These are phyloP conservation scores for Biscogniauxia mediterranea DNA, from an alignment of 2,329 filamentous ascomycete genomes.

Conservation along the genomic window DNA sequence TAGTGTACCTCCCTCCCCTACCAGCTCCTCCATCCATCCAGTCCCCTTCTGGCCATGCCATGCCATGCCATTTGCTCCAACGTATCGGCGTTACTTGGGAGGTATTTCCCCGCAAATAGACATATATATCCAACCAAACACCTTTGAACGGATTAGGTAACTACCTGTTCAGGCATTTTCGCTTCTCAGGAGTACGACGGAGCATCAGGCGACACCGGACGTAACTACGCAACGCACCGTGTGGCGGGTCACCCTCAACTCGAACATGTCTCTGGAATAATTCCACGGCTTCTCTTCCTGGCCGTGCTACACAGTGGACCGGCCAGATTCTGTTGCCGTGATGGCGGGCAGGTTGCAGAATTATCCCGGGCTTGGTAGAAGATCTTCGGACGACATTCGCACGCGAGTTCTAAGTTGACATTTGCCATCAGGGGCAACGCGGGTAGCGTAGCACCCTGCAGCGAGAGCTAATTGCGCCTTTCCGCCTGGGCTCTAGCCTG, in stretches of 20 bases:
- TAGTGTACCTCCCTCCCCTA: no score
- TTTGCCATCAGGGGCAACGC: constrained; percentile 12
- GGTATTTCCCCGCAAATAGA: constrained; percentile 33
- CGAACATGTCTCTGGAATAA: constrained; percentile 15
- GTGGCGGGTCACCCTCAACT: no score
- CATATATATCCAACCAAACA: constrained; percentile 20
- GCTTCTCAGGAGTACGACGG: constrained; percentile 8
- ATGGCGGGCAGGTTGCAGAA: constrained; percentile 18
- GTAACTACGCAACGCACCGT: background rate
- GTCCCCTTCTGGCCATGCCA: constrained; percentile 7
- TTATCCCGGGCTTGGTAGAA: constrained; percentile 23
- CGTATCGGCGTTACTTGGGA: constrained; percentile 30
- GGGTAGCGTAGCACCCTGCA: constrained; percentile 12
- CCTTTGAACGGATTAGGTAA: constrained; percentile 10
- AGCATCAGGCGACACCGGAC: constrained; percentile 15
- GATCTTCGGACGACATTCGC: constrained; percentile 13
- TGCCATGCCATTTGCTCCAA: constrained; percentile 20
- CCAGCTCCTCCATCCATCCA: no score
- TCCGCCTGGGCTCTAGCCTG: constrained; percentile 2
- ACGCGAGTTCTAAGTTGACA: constrained; percentile 3
- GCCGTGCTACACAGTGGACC: constrained; percentile 8
- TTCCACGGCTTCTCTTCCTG: constrained; percentile 14
- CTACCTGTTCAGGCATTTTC: background rate
- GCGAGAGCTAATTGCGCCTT: constrained; percentile 6
- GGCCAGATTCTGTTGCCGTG: constrained; percentile 14